Base-by-base conservation (phyloP, 2,329 filamentous ascomycete genomes). In the Curvularia sp. region DNA sequence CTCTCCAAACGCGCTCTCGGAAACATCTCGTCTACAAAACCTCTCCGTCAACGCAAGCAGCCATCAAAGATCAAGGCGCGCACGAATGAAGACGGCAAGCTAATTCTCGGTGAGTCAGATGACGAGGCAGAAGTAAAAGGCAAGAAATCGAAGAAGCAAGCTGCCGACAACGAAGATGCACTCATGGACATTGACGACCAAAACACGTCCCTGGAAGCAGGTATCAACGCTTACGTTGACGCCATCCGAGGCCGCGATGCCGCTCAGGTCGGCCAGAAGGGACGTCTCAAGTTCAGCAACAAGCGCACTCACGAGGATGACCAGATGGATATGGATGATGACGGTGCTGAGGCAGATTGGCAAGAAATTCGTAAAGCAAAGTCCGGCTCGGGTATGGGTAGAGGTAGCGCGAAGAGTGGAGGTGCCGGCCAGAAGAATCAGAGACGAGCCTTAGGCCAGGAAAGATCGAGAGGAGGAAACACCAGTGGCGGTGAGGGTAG, bases 21-120 rank as follows among this genome's bases (percentile, higher is more conserved):
- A 53, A 95, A 92, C 75, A 97, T 99, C 71, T 97, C 93, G 2
- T 92, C 91, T 5, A 97, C 92, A 10, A 94, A 93, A 77, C 94
- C 93, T 3, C 79, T 85, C 54, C 89, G 87, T 74, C 78, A 84
- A 66, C 85, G 85, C 74, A 83, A 84, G 69, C 82, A 81, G 15
- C 75, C 74, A 9, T 69, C 64, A 63, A 75, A 74, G 74, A 77
- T 74, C 49, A 79, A 76, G 56, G 85, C 79, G 41, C 80, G 73
- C 53, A 78, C 77, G 10, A 88, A 95, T 70, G 77, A 89, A 48
- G 91, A 96, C 73, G 92, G 92, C 61, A 95, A 93, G 79, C 84
- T 96, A 41, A 85, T 96, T 64, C 83, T 96, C 52, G 89, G 88
- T 67, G 81, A 80, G 19, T 82, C 83, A 5, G 78, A 77, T 18